phyloP scores from a whole-genome alignment of 768 basidiomycete species.

The Clitopilus hobsonii region DNA sequence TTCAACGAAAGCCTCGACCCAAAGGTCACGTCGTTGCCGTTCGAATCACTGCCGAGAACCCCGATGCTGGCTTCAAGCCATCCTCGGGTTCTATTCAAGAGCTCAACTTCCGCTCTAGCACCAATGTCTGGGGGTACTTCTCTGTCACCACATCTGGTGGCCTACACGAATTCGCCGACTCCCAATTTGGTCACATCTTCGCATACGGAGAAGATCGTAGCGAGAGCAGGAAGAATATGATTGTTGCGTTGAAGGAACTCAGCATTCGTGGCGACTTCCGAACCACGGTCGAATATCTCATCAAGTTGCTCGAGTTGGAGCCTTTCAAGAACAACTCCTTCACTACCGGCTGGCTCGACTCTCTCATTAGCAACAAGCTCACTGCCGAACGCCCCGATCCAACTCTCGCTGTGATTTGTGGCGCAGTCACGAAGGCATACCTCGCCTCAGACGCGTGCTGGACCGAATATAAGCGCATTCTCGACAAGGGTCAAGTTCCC shows the following conservation, averaged over 20 bases:
- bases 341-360: slow-evolving; percentile 98
- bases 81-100: slow-evolving; percentile 96
- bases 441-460: slow-evolving; percentile 86
- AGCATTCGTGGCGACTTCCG: slow-evolving; percentile 99
- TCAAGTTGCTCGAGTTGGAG: slow-evolving; percentile 93
- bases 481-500: slow-evolving; percentile 98
- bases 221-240: slow-evolving; percentile 98
- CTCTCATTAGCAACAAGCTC: slow-evolving; percentile 92
- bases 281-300: slow-evolving; percentile 98
- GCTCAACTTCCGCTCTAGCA: slow-evolving; percentile 98
- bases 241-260: slow-evolving; percentile 95
- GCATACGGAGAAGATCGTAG: slow-evolving; percentile 95
- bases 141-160: slow-evolving; percentile 94
- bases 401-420: slow-evolving; percentile 91
- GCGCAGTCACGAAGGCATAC: slow-evolving; percentile 93
- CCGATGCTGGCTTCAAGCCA: slow-evolving; percentile 99
- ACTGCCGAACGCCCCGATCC: slow-evolving; percentile 95
- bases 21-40: slow-evolving; percentile 99
- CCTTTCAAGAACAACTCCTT: slow-evolving; percentile 97
- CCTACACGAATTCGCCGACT: slow-evolving; percentile 98
- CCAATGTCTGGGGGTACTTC: slow-evolving; percentile 99
- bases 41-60: slow-evolving; percentile 99
- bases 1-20: slow-evolving; percentile 92
- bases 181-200: slow-evolving; percentile 99
- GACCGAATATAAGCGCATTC: slow-evolving; percentile 88